These are phyloP conservation scores for Platismatia glauca DNA, from an alignment of 495 filamentous ascomycete genomes.

Conservation along the genomic window DNA sequence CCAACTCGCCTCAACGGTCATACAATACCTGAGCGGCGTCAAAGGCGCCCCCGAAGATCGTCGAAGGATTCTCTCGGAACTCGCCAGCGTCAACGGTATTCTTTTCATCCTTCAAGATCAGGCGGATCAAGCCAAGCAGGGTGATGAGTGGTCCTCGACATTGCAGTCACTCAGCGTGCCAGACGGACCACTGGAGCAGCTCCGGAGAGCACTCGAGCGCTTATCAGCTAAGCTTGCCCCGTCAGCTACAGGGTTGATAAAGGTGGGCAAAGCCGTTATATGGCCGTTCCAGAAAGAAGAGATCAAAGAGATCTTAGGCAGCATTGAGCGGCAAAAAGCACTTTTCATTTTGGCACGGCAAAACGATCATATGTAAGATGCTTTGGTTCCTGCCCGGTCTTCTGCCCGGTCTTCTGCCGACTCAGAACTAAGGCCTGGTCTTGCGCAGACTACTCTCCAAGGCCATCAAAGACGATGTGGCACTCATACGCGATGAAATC, in stretches of 20 bases:
- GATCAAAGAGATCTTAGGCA: background rate
- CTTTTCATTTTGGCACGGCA: background rate
- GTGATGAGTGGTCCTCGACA: background rate
- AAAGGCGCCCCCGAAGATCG: slow-evolving; percentile 6
- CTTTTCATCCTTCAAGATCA: slow-evolving; percentile 4
- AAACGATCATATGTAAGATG: slow-evolving; percentile 10
- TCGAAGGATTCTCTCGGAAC: background rate
- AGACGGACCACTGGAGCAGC: slow-evolving; percentile 13
- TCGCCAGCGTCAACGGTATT: background rate
- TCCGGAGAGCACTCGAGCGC: slow-evolving; percentile 5
- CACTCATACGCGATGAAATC: background rate
- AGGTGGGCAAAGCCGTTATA: background rate
- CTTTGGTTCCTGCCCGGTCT: background rate
- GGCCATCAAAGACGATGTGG: background rate
- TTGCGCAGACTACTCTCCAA: background rate
- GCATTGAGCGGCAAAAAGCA: slow-evolving; percentile 2
- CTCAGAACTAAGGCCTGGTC: background rate
- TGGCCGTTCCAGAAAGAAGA: slow-evolving; percentile 14
- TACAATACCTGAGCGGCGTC: slow-evolving; percentile 2
- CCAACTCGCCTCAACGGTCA: background rate
- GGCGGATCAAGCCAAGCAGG: background rate
- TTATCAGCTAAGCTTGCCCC: slow-evolving; percentile 1
- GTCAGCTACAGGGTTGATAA: background rate
- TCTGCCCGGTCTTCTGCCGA: background rate
- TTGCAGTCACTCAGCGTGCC: slow-evolving; percentile 3